Conservation (phyloP, 768 basidiomycete genomes). For the Gloeopeniophorella convolvens region DNA sequence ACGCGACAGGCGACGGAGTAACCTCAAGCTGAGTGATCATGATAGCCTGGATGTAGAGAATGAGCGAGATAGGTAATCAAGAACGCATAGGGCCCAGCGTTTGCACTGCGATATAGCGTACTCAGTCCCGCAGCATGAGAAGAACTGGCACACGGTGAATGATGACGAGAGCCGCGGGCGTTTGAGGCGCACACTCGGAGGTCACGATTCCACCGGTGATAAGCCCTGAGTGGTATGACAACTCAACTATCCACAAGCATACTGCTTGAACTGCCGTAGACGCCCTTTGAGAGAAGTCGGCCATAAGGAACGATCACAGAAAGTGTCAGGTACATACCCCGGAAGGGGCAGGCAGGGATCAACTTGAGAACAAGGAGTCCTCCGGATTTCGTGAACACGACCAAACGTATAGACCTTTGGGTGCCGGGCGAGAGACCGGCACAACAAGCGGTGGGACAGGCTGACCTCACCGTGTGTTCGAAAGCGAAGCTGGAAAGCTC, state of each 20-base stretch:
- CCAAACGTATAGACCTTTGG: too few species aligned
- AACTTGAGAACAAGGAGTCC: too few species aligned
- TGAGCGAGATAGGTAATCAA: conserved; percentile 26
- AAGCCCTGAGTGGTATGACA: conserved; percentile 30
- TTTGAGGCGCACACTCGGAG: conserved; percentile 29
- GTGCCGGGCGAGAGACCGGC: too few species aligned
- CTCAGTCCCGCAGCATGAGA: conserved; percentile 37
- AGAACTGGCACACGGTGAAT: conserved; percentile 26
- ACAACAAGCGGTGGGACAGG: too few species aligned
- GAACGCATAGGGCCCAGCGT: conserved; percentile 29
- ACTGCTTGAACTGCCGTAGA: conserved; percentile 25
- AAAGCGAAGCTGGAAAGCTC: too few species aligned
- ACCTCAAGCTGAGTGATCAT: background rate
- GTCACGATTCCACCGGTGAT: conserved; percentile 33
- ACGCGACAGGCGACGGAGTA: too few species aligned
- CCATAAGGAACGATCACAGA: too few species aligned
- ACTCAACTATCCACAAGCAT: conserved; percentile 30
- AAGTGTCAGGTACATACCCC: too few species aligned
- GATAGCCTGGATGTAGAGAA: conserved; percentile 5
- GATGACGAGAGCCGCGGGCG: background rate
- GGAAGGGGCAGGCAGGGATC: too few species aligned
- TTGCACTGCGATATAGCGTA: conserved; percentile 40
- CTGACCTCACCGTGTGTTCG: too few species aligned
- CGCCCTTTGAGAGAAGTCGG: too few species aligned
- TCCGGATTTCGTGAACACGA: too few species aligned